Base-by-base conservation (phyloP, 371 early-diverging fungal species). In the Mucor saturninus region DNA sequence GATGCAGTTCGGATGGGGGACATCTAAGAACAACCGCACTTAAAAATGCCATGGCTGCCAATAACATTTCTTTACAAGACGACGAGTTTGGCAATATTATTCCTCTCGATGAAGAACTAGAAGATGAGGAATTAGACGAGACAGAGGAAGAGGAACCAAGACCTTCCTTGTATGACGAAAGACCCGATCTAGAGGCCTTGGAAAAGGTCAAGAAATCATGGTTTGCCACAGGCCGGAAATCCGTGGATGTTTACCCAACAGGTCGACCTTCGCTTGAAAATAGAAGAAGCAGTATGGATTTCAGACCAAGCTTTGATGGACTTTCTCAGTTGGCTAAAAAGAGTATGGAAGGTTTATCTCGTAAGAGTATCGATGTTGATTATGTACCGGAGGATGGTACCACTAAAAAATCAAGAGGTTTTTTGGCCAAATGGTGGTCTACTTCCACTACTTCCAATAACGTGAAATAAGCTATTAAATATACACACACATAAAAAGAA, bases 1-100 rank as follows among this genome's bases (percentile, higher is more conserved):
- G 77, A 26, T 75, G 76, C 52, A 80, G 75, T 55, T 80, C 77
- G n/a, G 80, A 80, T 59, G 76, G 74, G n/a, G 50, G 50, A 32
- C 63, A 63, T 51, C 53, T 80, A 56, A 65, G 80, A 7, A 70
- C 75, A 10, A 71, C 80, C 21, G 77, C 77, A 2, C 51, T 77
- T 39, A 73, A 70, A 64, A 77, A 80, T 53, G 70, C 75, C 0
- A 75, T 75, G 75, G 75, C 72, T 11, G 80, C 77, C 5, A 69
- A 74, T 28, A 64, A 54, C 42, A 49, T 51, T 9, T 54, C 63
- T 8, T 28, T 52, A 13, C 58, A 50, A 53, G 64, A 64, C 29
- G 64, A 58, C 15, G 56, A 51, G 30, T 31, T 48, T 38, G 49
- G 42, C 9, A 56, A 51, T 37, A 21, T 51, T 10, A 49, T 56